Percentiles rank a stretch among this genome's conserved stretches.
Conservation (phyloP, 2,329 filamentous ascomycete genomes). For the Gnomoniopsis smithogilvyi region DNA sequence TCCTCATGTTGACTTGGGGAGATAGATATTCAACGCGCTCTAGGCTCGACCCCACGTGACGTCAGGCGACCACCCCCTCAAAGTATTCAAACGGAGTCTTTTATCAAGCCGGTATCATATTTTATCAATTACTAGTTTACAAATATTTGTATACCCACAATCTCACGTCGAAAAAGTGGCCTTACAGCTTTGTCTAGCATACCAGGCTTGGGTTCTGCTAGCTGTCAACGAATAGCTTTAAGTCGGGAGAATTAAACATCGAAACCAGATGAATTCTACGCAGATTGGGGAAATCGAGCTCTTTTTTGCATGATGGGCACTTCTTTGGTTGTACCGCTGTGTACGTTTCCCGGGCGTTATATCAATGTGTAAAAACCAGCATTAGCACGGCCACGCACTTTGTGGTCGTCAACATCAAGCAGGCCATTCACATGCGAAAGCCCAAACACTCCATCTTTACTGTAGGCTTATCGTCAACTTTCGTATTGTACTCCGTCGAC, state of each 20-base stretch:
- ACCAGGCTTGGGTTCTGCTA: too few relatives aligned
- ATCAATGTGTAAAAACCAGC: neutral
- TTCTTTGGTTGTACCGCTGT: neutral
- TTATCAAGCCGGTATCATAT: too few relatives aligned
- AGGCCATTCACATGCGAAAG: neutral
- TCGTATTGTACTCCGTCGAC: neutral
- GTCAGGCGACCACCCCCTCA: neutral
- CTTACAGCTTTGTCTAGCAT: too few relatives aligned
- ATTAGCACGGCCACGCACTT: neutral
- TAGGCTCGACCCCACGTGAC: constrained; percentile 5
- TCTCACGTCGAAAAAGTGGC: neutral
- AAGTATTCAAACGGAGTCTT: too few relatives aligned
- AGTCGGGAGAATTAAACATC: neutral
- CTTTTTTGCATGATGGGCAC: neutral
- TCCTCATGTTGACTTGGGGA: neutral
- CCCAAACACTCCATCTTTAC: neutral
- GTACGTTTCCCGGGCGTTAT: neutral
- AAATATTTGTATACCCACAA: neutral
- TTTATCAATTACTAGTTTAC: neutral
- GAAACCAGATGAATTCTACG: neutral
- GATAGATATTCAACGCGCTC: neutral
- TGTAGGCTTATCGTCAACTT: neutral
- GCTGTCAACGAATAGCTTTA: neutral
- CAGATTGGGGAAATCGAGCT: neutral
- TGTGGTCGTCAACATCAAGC: neutral